Conservation (phyloP, 1,284 basidiomycete species). For the Porodaedalea pini region DNA sequence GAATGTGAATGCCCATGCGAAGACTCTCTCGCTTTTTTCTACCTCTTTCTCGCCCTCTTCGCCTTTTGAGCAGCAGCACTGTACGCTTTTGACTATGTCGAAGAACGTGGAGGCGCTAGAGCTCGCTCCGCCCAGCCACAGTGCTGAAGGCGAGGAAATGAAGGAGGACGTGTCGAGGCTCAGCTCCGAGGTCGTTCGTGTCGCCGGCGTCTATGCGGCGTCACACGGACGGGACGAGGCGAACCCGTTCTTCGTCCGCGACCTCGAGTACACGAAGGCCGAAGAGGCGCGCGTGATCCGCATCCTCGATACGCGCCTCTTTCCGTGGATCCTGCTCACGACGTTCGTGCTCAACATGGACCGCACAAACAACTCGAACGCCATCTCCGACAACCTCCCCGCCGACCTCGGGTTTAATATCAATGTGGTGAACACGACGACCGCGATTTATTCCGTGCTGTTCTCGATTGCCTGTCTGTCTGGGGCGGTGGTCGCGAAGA, state of each 20-base stretch:
- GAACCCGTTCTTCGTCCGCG: conserved; percentile 28
- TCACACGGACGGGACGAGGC: conserved; percentile 3
- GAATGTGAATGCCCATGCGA: no score
- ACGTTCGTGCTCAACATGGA: conserved; percentile 43
- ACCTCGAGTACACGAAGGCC: conserved; percentile 31
- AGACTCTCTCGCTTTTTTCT: background rate
- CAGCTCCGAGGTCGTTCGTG: no score
- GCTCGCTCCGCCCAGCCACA: background rate
- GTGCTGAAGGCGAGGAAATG: background rate
- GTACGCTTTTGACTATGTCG: background rate
- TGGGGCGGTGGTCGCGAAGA: conserved; percentile 37
- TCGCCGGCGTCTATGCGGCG: no score
- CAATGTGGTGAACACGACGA: conserved; percentile 36
- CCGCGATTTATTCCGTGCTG: conserved; percentile 34
- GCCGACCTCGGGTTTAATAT: conserved; percentile 38
- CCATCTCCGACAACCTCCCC: conserved; percentile 37
- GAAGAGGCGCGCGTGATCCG: conserved; percentile 34
- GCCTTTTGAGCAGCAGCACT: background rate
- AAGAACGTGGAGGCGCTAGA: background rate
- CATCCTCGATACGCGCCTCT: conserved; percentile 35
- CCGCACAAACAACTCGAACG: conserved; percentile 38
- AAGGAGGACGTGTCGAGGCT: background rate
- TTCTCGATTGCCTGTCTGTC: conserved; percentile 35
- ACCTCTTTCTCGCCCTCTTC: background rate
- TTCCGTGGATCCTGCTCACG: conserved; percentile 37